phyloP scores from a whole-genome alignment of 106 monocot genomes.

The Triglochin maritima region DNA sequence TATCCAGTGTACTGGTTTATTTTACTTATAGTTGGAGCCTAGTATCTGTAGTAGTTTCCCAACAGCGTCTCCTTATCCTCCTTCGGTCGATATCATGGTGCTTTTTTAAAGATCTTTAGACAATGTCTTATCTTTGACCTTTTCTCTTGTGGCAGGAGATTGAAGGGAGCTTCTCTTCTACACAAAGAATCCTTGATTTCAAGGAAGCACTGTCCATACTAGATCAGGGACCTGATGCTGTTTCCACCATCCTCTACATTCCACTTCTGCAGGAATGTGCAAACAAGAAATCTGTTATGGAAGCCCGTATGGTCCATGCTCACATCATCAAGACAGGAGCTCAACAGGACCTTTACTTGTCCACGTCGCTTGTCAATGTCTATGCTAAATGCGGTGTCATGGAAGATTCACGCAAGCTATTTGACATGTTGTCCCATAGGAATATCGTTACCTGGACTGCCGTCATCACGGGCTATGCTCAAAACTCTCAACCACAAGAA shows the following conservation, averaged over 20 bases:
- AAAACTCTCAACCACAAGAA: slow-evolving; percentile 35
- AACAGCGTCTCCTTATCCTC: neutral
- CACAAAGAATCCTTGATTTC: slow-evolving; percentile 1
- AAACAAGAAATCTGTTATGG: slow-evolving; percentile 17
- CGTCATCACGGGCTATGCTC: slow-evolving; percentile 68
- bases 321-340: slow-evolving; percentile 64
- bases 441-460: slow-evolving; percentile 67
- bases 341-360: slow-evolving; percentile 36
- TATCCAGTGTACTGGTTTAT: too few relatives aligned
- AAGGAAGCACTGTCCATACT: slow-evolving; percentile 22
- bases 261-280: slow-evolving; percentile 64
- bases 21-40: too few relatives aligned
- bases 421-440: slow-evolving; percentile 34
- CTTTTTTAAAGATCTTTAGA: neutral
- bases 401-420: slow-evolving; percentile 38
- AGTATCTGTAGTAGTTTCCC: neutral
- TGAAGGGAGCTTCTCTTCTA: neutral
- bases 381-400: slow-evolving; percentile 62
- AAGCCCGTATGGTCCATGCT: slow-evolving; percentile 38
- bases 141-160: neutral
- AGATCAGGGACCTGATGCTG: slow-evolving; percentile 22
- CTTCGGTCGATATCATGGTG: neutral
- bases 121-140: neutral
- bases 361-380: slow-evolving; percentile 50
- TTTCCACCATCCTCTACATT: slow-evolving; percentile 35